A percentile compares a stretch with the other conserved stretches of the same genome.
phyloP scores from a whole-genome alignment of 331 rosid genomes.

The Malus hybrid region DNA sequence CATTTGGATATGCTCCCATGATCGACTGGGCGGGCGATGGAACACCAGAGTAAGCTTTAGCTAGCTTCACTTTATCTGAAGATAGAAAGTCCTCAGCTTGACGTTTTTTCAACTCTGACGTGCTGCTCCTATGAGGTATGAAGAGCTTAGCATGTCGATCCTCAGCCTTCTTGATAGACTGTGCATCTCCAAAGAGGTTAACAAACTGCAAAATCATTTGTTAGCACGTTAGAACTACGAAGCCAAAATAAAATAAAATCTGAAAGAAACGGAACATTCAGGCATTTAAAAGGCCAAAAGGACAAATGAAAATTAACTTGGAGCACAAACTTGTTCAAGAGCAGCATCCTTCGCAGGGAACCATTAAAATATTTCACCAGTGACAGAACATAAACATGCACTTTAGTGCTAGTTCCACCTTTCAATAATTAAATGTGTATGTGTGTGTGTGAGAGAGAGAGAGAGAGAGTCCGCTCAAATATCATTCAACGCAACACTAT shows the following conservation, averaged over 20 bases:
- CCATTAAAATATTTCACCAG: neutral
- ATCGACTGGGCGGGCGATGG: constrained; percentile 79
- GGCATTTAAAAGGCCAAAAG: neutral
- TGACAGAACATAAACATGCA: neutral
- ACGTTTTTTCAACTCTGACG: constrained; percentile 86
- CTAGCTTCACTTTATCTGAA: constrained; percentile 74
- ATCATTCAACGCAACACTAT: neutral
- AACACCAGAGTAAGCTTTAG: constrained; percentile 60
- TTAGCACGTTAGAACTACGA: neutral
- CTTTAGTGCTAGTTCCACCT: neutral
- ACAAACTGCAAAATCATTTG: constrained; percentile 58
- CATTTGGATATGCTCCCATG: constrained; percentile 77
- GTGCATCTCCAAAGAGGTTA: constrained; percentile 85
- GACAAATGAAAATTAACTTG: neutral
- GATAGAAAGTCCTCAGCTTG: constrained; percentile 82
- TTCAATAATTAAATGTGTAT: neutral
- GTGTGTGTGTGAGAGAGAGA: neutral
- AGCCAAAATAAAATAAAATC: neutral
- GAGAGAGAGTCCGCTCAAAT: neutral
- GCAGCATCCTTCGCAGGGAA: neutral
- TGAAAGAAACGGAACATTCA: neutral
- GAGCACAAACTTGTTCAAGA: neutral
- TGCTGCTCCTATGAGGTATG: constrained; percentile 68
- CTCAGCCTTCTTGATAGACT: constrained; percentile 84
- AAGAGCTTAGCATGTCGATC: constrained; percentile 91